These are phyloP conservation scores for Sherardia arvensis DNA, from an alignment of 257 asterid species.

Conservation along the genomic window DNA sequence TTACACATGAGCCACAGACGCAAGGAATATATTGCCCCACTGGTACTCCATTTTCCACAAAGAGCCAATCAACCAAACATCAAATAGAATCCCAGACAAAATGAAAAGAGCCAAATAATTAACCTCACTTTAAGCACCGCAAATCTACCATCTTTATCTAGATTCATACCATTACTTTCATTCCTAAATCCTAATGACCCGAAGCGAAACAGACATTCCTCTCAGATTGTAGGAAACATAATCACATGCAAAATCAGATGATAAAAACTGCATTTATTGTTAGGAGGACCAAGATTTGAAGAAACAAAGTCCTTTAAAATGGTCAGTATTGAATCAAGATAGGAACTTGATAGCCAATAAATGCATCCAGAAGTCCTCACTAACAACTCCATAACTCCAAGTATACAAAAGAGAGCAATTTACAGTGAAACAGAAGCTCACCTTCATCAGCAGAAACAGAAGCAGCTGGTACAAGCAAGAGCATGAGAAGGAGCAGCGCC, in stretches of 20 bases:
- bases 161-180: background rate
- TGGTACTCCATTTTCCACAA: constrained; percentile 9
- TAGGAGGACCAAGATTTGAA: background rate
- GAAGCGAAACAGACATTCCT: background rate
- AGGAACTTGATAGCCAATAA: background rate
- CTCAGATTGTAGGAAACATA: background rate
- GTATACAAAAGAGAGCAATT: background rate
- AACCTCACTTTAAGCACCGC: constrained; percentile 7
- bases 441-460: constrained; percentile 78
- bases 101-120: constrained; percentile 1
- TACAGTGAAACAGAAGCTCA: constrained; percentile 9
- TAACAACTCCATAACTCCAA: background rate
- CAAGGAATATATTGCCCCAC: constrained; percentile 18
- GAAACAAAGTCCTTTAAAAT: background rate
- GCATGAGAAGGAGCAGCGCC: constrained; percentile 37
- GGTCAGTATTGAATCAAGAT: background rate
- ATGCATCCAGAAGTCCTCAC: background rate
- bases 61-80: constrained; percentile 10
- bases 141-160: background rate
- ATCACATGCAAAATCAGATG: constrained; percentile 2
- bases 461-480: constrained; percentile 46
- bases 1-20: constrained; percentile 10
- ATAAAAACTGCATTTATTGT: background rate
- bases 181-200: background rate
- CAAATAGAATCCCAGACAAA: constrained; percentile 1